Evolutionary conservation across 225 moss, liverwort and hornwort species (phyloP).

Genomic region (Rhytidiadelphus loreus): DNA sequence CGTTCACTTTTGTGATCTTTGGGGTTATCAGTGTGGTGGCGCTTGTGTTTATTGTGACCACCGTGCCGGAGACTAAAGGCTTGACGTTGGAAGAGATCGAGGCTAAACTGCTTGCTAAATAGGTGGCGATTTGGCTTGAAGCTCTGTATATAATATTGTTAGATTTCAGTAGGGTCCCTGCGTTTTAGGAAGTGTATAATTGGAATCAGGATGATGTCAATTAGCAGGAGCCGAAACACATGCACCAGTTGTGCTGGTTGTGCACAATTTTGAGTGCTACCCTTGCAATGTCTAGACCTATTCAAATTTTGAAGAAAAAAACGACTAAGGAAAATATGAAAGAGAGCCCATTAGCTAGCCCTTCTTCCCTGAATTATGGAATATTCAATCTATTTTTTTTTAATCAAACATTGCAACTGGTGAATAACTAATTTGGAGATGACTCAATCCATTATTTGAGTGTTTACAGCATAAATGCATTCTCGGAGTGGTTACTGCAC

Average conservation of each 20-base stretch:
- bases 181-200: background rate
- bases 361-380: background rate
- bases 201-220: background rate
- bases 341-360: background rate
- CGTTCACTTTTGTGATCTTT: slow-evolving; percentile 67
- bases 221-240: background rate
- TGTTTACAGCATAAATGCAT: background rate
- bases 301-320: background rate
- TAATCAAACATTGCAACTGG: too few relatives aligned
- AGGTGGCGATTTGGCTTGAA: background rate
- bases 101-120: slow-evolving; percentile 46
- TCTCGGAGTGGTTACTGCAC: background rate
- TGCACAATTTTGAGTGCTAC: background rate
- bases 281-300: background rate
- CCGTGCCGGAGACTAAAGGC: slow-evolving; percentile 85
- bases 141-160: background rate
- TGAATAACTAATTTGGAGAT: background rate
- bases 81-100: slow-evolving; percentile 81
- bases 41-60: slow-evolving; percentile 34
- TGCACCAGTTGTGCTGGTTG: background rate
- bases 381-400: background rate
- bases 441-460: background rate
- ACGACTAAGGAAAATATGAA: background rate
- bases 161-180: background rate
- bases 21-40: slow-evolving; percentile 44